A percentile compares a stretch with the other conserved stretches of the same genome.
phyloP scores from a whole-genome alignment of 2,329 filamentous ascomycete species.

The Aspergillus thermomutatus region DNA sequence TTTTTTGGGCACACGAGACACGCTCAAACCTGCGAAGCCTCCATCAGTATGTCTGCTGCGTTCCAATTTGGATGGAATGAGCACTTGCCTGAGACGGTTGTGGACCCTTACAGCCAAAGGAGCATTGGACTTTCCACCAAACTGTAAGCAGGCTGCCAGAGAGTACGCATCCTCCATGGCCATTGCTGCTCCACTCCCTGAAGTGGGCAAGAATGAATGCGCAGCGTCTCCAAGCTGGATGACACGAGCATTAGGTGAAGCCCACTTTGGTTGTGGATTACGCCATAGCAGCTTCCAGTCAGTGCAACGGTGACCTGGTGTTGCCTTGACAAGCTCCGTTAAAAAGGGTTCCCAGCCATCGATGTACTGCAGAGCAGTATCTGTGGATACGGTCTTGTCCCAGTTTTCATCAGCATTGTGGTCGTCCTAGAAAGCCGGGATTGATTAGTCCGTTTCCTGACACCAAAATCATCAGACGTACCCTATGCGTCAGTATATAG shows the following conservation, averaged over 20 bases:
- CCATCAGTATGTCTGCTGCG: background rate
- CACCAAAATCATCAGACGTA: background rate
- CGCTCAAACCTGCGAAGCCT: slow-evolving; percentile 38
- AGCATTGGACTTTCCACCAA: slow-evolving; percentile 37
- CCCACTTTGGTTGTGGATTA: no score
- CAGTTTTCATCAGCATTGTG: no score
- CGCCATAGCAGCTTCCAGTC: no score
- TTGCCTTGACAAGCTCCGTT: no score
- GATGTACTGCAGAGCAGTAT: no score
- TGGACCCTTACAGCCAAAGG: slow-evolving; percentile 17
- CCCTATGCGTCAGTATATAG: slow-evolving; percentile 3
- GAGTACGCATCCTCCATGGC: slow-evolving; percentile 7
- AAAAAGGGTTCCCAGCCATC: no score
- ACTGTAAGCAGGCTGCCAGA: background rate
- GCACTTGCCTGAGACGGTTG: slow-evolving; percentile 1
- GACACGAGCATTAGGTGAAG: background rate
- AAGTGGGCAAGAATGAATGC: slow-evolving; percentile 1
- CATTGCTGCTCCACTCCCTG: slow-evolving; percentile 1
- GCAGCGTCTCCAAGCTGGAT: slow-evolving; percentile 4
- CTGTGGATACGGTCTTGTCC: no score
- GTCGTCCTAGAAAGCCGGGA: no score
- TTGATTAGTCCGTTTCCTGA: no score
- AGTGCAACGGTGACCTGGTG: no score
- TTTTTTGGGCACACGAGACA: slow-evolving; percentile 48
- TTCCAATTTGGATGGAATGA: no score